Evolutionary conservation across 1,284 basidiomycete genomes (phyloP).

Genomic region (Melanopsichium pennsylvanicum): DNA sequence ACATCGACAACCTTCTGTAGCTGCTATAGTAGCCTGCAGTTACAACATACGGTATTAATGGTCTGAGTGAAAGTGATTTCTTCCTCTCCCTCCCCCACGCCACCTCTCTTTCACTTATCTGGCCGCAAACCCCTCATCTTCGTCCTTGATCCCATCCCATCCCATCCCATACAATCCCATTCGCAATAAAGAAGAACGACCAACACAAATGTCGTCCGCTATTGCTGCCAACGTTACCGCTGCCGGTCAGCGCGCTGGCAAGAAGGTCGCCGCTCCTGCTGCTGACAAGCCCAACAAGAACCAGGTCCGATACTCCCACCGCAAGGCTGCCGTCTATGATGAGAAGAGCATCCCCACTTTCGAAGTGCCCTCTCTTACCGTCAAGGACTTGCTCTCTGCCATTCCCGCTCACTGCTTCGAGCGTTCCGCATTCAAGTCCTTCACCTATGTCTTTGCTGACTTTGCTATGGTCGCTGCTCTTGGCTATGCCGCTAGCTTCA

Average conservation of each 20-base stretch:
- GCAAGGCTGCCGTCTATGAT: conserved; percentile 55
- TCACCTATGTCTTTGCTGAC: conserved; percentile 83
- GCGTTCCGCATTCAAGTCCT: conserved; percentile 84
- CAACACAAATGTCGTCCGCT: conserved; percentile 42
- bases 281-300: conserved; percentile 34
- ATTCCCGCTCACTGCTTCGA: conserved; percentile 93
- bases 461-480: conserved; percentile 75
- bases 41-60: conserved; percentile 13
- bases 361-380: conserved; percentile 79
- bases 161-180: not conserved
- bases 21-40: not conserved
- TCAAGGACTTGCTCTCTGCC: conserved; percentile 84
- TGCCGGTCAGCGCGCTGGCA: conserved; percentile 51
- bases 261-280: conserved; percentile 27
- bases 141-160: not conserved
- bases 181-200: not conserved
- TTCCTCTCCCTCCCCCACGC: conserved; percentile 8
- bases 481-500: conserved; percentile 76
- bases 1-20: no score
- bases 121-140: not conserved
- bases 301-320: conserved; percentile 55
- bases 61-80: not conserved
- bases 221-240: conserved; percentile 47
- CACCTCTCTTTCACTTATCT: not conserved
- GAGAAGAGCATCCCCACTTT: conserved; percentile 67